Percentiles rank a stretch among this genome's conserved stretches.
These are phyloP conservation scores for Podospora sp. DNA, from an alignment of 495 filamentous ascomycete genomes.

Conservation along the genomic window DNA sequence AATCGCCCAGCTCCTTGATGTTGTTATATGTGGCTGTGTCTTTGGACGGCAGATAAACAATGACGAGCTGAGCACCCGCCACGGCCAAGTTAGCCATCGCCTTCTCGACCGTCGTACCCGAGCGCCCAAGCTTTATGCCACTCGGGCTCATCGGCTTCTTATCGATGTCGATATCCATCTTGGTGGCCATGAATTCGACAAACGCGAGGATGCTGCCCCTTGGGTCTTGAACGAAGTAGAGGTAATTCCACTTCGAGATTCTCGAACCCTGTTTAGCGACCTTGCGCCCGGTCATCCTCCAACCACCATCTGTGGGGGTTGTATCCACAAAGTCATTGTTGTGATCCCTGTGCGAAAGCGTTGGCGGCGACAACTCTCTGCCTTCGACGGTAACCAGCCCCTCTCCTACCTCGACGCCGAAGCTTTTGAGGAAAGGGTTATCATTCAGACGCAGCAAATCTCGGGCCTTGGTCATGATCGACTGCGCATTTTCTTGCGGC, in stretches of 20 bases:
- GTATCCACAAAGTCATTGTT: too few species aligned
- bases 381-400: conserved; percentile 66
- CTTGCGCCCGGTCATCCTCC: conserved; percentile 42
- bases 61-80: conserved; percentile 47
- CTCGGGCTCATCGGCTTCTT: neutral
- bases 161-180: neutral
- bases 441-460: conserved; percentile 40
- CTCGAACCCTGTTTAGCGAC: conserved; percentile 33
- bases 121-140: neutral
- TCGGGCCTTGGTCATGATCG: conserved; percentile 61
- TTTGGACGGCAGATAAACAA: conserved; percentile 62
- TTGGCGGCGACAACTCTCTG: conserved; percentile 61
- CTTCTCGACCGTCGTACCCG: conserved; percentile 32
- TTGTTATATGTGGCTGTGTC: conserved; percentile 61
- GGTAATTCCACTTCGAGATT: conserved; percentile 42
- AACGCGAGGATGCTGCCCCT: neutral
- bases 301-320: conserved; percentile 33
- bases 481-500: conserved; percentile 65
- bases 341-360: conserved; percentile 49
- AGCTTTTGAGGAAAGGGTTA: conserved; percentile 42
- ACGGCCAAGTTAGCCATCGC: conserved; percentile 35
- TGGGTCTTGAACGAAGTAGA: conserved; percentile 5
- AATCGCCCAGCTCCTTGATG: conserved; percentile 70
- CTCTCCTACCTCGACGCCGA: conserved; percentile 57
- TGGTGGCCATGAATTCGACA: neutral